These are phyloP conservation scores for Neodidymelliopsis sp. DNA, from an alignment of 2,329 filamentous ascomycete genomes.

Conservation along the genomic window DNA sequence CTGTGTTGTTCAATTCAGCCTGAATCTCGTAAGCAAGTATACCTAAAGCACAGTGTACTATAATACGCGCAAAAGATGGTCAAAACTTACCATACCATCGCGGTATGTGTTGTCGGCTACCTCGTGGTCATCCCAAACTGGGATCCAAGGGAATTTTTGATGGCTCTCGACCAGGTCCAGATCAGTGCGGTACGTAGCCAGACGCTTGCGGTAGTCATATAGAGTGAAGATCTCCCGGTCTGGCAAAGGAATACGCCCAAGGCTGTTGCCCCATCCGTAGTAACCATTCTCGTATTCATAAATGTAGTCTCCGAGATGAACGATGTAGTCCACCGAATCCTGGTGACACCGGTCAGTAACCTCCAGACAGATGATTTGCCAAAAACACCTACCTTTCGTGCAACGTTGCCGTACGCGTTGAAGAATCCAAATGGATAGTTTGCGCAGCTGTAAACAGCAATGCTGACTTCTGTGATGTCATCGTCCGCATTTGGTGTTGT, in stretches of 20 bases:
- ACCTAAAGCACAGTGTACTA: slow-evolving; percentile 28
- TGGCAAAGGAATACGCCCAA: slow-evolving; percentile 44
- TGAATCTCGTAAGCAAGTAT: slow-evolving; percentile 36
- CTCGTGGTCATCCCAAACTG: slow-evolving; percentile 57
- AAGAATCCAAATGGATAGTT: slow-evolving; percentile 60
- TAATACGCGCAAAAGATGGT: slow-evolving; percentile 41
- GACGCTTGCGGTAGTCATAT: slow-evolving; percentile 54
- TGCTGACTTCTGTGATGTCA: slow-evolving; percentile 63
- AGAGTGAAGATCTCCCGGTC: slow-evolving; percentile 50
- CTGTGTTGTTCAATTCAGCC: slow-evolving; percentile 53
- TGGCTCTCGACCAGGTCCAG: slow-evolving; percentile 51
- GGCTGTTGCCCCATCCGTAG: slow-evolving; percentile 46
- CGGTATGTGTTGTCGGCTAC: slow-evolving; percentile 53
- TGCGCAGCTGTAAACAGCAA: slow-evolving; percentile 75
- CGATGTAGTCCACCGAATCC: slow-evolving; percentile 50
- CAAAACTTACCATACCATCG: slow-evolving; percentile 44
- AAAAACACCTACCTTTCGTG: slow-evolving; percentile 50
- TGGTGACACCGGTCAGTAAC: slow-evolving; percentile 4
- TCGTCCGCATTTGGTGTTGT: slow-evolving; percentile 68
- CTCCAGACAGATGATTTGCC: no score
- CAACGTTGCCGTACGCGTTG: slow-evolving; percentile 55
- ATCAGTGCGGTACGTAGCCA: slow-evolving; percentile 52
- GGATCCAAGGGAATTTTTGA: slow-evolving; percentile 53
- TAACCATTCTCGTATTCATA: slow-evolving; percentile 52
- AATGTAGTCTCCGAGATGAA: slow-evolving; percentile 55